phyloP scores from a whole-genome alignment of 2,329 filamentous ascomycete species.

The Paramyrothecium sp. region DNA sequence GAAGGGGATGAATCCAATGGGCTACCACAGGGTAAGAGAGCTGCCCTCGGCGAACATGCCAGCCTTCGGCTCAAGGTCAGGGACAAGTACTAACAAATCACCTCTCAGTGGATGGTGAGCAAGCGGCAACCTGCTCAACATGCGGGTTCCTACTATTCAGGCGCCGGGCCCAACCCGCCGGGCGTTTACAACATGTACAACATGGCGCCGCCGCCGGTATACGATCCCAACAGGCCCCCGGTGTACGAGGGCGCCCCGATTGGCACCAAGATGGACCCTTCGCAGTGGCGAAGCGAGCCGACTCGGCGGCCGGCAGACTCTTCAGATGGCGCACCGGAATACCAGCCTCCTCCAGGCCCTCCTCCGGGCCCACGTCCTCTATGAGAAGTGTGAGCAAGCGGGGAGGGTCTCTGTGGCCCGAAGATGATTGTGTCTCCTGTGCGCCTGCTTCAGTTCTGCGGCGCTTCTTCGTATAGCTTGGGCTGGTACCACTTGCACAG shows the following conservation, averaged over 20 bases:
- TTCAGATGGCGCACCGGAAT: conserved; percentile 19
- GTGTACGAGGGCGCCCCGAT: conserved; percentile 50
- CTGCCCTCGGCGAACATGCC: not conserved
- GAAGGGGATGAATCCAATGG: conserved; percentile 63
- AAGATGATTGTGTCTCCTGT: not conserved
- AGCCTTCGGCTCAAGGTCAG: not conserved
- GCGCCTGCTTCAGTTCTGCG: too few species aligned
- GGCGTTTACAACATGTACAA: conserved; percentile 47
- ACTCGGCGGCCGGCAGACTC: conserved; percentile 18
- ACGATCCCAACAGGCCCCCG: conserved; percentile 57
- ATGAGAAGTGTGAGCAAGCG: conserved; percentile 3
- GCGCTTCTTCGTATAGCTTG: not conserved
- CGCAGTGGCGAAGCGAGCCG: conserved; percentile 35
- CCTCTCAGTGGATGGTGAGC: conserved; percentile 49
- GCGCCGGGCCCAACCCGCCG: conserved; percentile 27
- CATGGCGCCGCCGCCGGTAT: conserved; percentile 55
- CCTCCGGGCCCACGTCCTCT: conserved; percentile 20
- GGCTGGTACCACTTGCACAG: not conserved
- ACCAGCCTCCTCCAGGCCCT: conserved; percentile 47
- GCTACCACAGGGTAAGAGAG: conserved; percentile 65
- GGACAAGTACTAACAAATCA: not conserved
- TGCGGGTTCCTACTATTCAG: conserved; percentile 46
- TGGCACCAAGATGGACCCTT: conserved; percentile 52
- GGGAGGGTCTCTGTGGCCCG: not conserved
- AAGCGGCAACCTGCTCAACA: conserved; percentile 42